Conservation (phyloP, 1,284 basidiomycete species). For the Cutaneotrichosporon sp. region DNA sequence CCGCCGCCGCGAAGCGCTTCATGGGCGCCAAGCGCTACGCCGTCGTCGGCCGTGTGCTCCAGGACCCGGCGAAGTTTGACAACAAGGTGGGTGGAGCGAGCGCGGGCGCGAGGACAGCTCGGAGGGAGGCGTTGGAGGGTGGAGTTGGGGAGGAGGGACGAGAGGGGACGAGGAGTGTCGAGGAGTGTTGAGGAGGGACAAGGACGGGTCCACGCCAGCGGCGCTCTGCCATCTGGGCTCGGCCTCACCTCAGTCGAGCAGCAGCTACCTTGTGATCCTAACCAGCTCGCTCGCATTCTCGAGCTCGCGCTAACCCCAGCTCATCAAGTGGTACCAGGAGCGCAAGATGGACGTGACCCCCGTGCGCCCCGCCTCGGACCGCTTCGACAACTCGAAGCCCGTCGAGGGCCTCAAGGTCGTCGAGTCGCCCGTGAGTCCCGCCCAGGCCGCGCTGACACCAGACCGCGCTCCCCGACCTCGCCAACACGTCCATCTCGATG, state of each 20-base stretch:
- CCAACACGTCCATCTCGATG: constrained; percentile 73
- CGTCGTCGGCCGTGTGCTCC: constrained; percentile 44
- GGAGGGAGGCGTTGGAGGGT: too few relatives aligned
- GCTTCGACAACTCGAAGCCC: constrained; percentile 25
- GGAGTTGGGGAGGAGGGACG: too few relatives aligned
- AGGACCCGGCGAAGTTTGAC: constrained; percentile 41
- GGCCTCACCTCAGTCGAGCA: too few relatives aligned
- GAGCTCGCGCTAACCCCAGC: constrained; percentile 3
- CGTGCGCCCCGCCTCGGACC: constrained; percentile 58
- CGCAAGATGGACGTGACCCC: constrained; percentile 58
- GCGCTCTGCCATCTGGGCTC: too few relatives aligned
- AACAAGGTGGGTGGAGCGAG: constrained; percentile 36
- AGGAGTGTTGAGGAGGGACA: too few relatives aligned
- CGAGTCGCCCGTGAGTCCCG: constrained; percentile 47
- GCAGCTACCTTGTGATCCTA: too few relatives aligned
- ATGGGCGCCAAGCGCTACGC: constrained; percentile 42
- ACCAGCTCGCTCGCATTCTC: too few relatives aligned
- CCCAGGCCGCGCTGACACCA: constrained; percentile 47
- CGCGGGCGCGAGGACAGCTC: too few relatives aligned
- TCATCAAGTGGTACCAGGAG: constrained; percentile 67
- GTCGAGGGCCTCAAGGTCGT: constrained; percentile 42
- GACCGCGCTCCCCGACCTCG: constrained; percentile 63
- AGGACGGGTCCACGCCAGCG: too few relatives aligned
- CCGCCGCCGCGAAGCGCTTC: constrained; percentile 40
- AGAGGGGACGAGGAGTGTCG: too few relatives aligned